Conservation (phyloP, 257 asterid species). For the Voacanga thouarsii region DNA sequence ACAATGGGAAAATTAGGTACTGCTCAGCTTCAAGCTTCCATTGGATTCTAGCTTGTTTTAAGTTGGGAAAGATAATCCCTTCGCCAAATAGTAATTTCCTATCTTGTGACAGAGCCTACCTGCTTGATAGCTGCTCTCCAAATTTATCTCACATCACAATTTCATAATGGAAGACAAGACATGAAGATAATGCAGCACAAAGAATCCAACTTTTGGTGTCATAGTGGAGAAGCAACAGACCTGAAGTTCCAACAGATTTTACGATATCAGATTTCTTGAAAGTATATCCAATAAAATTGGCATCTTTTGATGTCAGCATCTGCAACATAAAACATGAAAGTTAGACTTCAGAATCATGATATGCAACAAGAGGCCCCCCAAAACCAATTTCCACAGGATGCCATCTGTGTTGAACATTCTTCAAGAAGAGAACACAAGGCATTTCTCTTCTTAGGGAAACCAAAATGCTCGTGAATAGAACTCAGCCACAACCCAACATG, state of each 20-base stretch:
- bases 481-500: no score
- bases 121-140: not conserved
- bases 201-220: not conserved
- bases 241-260: slow-evolving; percentile 78
- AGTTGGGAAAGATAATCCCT: not conserved
- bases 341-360: not conserved
- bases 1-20: not conserved
- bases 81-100: not conserved
- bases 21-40: no score
- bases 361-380: not conserved
- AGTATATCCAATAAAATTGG: slow-evolving; percentile 92
- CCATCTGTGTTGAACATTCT: not conserved
- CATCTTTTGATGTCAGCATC: slow-evolving; percentile 95
- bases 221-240: slow-evolving; percentile 25
- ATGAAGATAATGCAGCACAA: not conserved
- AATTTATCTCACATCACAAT: not conserved
- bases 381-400: not conserved
- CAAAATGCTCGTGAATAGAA: no score
- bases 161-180: not conserved
- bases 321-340: slow-evolving; percentile 29
- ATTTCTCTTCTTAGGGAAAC: no score
- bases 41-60: not conserved
- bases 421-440: not conserved
- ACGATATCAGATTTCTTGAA: slow-evolving; percentile 88
- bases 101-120: not conserved